Base-by-base conservation (phyloP, 1,284 basidiomycete species). In the Boletus smithii region DNA sequence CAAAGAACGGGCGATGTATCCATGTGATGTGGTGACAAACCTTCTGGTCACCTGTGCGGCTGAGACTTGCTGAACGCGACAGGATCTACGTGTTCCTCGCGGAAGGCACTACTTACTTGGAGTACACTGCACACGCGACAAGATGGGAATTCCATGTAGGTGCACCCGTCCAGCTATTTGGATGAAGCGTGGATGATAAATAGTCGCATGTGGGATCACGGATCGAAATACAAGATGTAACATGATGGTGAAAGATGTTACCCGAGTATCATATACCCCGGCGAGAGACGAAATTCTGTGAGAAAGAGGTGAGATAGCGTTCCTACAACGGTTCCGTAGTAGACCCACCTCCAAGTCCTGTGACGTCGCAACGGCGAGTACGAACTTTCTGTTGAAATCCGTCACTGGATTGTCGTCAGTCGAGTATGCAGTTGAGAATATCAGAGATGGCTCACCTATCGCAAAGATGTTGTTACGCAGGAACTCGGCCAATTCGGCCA, bases 321-420 rank as follows among this genome's bases (percentile, higher is more conserved):
- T 14, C 13, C 31, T 3, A 37, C 4, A 20, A 44, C 18, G 11
- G 22, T 5, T 18, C 22, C 5, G 22, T 9, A 33, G 11, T 18
- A 20, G n/a, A 61, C 70, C 44, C 44, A 83, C 83, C 63, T 91
- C 81, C 17, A 95, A 69, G 66, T 95, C 91, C 35, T 87, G 79
- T 35, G 72, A 67, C 11, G 91, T 95, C 1, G 88, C 91, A 0
- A 95, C 85, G 0, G 76, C 91, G 29, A 94, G 75, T 1, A 94
- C 90, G 60, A 94, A 94, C 63, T 92, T 91, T 50, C 91, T 79
- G 44, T 79, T 78, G 36, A 70, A 67, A 64, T 95, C 91, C 6
- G 91, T 94, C 23, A 94, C 91, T 91, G 55, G 3, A 50, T 48
- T 26, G 27, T 22, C 8, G 37, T 53, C 32, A 54, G 42, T 42